Evolutionary conservation across 495 filamentous ascomycete genomes (phyloP), one percentile per base, ranked within the genome.

Genomic region (Pyrenopolyporus hunteri): DNA sequence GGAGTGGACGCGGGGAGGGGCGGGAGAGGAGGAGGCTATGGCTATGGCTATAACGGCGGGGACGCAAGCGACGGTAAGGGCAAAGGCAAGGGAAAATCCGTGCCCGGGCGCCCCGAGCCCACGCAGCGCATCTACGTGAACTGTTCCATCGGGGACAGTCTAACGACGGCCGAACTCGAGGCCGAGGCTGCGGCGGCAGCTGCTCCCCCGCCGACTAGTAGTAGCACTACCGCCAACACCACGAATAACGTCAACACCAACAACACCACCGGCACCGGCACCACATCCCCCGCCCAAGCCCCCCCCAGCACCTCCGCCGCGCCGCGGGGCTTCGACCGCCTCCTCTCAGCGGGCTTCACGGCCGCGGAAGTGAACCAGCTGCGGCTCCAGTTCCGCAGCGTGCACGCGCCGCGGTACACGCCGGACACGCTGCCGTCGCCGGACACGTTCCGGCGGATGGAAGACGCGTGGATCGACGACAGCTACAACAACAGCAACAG

Each of bases 401-500:
- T 93, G 46, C 90, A 94, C 60, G 80, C 87, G 13, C 80, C 86
- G 47, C 85, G 88, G 6, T 86, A 89, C 53, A 94, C 92, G 6
- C 90, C 89, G 6, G 91, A 95, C 69, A 90, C 88, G 1, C 90
- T 96, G 88, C 92, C 92, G 5, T 79, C 75, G 42, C 79, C 82
- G 3, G 72, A 75, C 64, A 73, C 72, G 8, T 71, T 80, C 73
- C 81, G 61, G 69, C 82, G 52, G 57, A 87, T 97, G 57, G 94
- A 98, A 68, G 93, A 98, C 61, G 79, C 87, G 8, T 98, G 94
- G 94, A 88, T 98, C 63, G 94, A 98, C 56, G 86, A 85, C 63
- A 87, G n/a, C n/a, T n/a, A n/a, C n/a, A n/a, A n/a, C n/a, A n/a
- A n/a, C n/a, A n/a, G n/a, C n/a, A n/a, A n/a, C n/a, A n/a, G n/a